Percentiles rank a stretch among this genome's conserved stretches.
Conservation (phyloP, 2,329 filamentous ascomycete genomes). For the Aspergillus sp. region DNA sequence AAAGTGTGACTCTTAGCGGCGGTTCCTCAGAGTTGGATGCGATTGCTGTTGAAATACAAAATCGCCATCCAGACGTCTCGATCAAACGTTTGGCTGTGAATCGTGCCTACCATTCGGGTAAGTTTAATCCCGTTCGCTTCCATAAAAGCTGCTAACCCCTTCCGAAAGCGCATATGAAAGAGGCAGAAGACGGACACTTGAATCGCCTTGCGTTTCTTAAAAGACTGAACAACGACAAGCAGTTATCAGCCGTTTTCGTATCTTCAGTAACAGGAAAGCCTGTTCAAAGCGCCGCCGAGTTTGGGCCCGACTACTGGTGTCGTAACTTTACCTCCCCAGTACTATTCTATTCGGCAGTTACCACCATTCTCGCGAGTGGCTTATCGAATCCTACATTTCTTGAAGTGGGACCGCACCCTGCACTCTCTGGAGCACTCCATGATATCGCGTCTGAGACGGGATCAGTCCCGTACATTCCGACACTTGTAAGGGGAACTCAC, state of each 20-base stretch:
- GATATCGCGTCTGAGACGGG: slow-evolving; percentile 14
- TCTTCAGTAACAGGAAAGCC: slow-evolving; percentile 13
- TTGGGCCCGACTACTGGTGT: slow-evolving; percentile 22
- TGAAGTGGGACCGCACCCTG: slow-evolving; percentile 38
- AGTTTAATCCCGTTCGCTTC: not conserved
- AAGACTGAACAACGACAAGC: not conserved
- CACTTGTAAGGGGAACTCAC: not conserved
- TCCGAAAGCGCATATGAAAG: not conserved
- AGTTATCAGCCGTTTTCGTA: slow-evolving; percentile 10
- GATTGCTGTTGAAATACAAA: not conserved
- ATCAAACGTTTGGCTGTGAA: not conserved
- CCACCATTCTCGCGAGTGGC: slow-evolving; percentile 3
- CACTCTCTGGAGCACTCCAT: slow-evolving; percentile 32
- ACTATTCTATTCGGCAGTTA: slow-evolving; percentile 16
- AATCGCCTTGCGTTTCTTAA: not conserved
- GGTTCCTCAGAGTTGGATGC: not conserved
- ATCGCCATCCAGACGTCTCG: not conserved
- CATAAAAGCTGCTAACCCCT: not conserved
- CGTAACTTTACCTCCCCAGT: slow-evolving; percentile 22
- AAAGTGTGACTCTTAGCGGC: not conserved
- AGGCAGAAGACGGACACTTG: not conserved
- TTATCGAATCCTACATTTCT: slow-evolving; percentile 21
- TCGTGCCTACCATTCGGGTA: slow-evolving; percentile 6
- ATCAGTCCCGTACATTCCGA: not conserved
- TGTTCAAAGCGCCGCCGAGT: not conserved